These are phyloP conservation scores for Colletotrichum falcatum DNA, from an alignment of 2,329 filamentous ascomycete genomes.

Conservation along the genomic window DNA sequence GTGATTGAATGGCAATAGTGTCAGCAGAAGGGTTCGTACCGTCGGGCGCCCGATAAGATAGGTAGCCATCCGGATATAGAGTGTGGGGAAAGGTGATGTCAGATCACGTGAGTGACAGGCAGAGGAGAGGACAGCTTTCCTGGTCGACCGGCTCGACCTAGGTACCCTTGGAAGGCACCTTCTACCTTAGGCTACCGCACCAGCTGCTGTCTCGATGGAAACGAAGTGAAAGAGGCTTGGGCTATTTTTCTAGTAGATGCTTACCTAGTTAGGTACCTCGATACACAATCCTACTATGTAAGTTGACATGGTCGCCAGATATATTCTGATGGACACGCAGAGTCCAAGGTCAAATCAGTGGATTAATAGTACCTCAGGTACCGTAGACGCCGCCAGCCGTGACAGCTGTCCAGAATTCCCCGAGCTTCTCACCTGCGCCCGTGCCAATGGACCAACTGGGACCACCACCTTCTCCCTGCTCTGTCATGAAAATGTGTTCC, in stretches of 20 bases:
- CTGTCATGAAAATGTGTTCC: constrained; percentile 12
- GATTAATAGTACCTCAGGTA: too few relatives aligned
- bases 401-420: neutral
- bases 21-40: constrained; percentile 20
- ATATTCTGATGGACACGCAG: neutral
- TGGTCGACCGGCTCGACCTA: constrained; percentile 1
- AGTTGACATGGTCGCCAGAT: too few relatives aligned
- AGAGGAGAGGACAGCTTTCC: neutral
- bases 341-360: neutral
- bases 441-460: neutral
- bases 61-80: constrained; percentile 4
- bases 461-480: neutral
- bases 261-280: too few relatives aligned
- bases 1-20: too few relatives aligned
- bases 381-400: neutral
- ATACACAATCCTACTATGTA: too few relatives aligned
- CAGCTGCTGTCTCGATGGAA: constrained; percentile 19
- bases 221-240: constrained; percentile 1
- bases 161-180: too few relatives aligned
- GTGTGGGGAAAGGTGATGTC: constrained; percentile 4
- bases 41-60: too few relatives aligned
- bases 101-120: constrained; percentile 11
- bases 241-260: neutral
- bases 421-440: neutral
- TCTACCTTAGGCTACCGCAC: neutral